Base-by-base conservation (phyloP, 2,329 filamentous ascomycete species). In the Paracamarosporium sp. region DNA sequence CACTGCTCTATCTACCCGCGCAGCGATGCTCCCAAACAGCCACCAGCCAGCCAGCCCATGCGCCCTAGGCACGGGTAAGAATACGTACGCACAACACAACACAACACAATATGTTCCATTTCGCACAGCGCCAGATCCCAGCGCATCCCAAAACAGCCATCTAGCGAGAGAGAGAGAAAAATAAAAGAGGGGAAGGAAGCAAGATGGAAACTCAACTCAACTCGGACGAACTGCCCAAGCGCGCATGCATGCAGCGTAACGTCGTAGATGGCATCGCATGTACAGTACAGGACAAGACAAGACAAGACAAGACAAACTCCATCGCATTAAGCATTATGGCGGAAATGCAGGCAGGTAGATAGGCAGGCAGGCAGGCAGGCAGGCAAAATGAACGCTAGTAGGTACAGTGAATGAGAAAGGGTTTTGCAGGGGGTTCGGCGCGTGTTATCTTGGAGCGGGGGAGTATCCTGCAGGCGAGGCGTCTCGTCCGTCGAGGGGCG, bases 401-500 rank as follows among this genome's bases (percentile, higher is more conserved):
- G 36, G 36, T 45, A 30, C 33, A 45, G 13, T 20, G 5, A 22
- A 28, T 43, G 35, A 38, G 27, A 43, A 20, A 7, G 27, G n/a
- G 28, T 27, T 11, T 38, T 17, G 43, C 5, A 13, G n/a, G 25
- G 40, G 9, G 4, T 4, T 12, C 2, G 20, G 15, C 4, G n/a
- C 1, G 30, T n/a, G 45, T 36, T 27, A 48, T n/a, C 27, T 17
- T 1, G 50, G 27, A 27, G 33, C 24, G 12, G 47, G 33, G 12
- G 30, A 36, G 9, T 36, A 5, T 20, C 11, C 22, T 24, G 24
- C 38, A 20, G 62, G 52, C 3, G 56, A 59, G 3, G 47, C 51
- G 15, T 56, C 52, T n/a, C 64, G 45, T 1, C 52, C 53, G 24
- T 70, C 62, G 1, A 67, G 58, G 2, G 68, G 67, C 25, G 66